These are phyloP conservation scores for Plasmopara muralis DNA, from an alignment of 352 stramenopile genomes.

Conservation along the genomic window DNA sequence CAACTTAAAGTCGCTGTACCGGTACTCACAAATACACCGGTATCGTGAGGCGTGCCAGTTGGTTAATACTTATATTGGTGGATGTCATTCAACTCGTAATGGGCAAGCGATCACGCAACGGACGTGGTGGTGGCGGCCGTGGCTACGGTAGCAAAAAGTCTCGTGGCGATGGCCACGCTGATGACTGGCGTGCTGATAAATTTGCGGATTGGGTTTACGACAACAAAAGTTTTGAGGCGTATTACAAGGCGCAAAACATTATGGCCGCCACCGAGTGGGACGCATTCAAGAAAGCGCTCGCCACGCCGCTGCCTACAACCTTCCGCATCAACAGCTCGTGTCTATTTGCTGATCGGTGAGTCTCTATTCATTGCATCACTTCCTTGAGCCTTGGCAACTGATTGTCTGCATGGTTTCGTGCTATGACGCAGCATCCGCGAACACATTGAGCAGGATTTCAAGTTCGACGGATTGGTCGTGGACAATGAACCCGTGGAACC, in stretches of 20 bases:
- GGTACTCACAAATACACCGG: not conserved
- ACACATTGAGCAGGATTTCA: conserved; percentile 77
- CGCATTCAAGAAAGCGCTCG: conserved; percentile 85
- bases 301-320: conserved; percentile 84
- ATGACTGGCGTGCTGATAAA: conserved; percentile 41
- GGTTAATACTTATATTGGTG: not conserved
- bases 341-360: conserved; percentile 68
- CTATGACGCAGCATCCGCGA: conserved; percentile 60
- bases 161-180: conserved; percentile 28
- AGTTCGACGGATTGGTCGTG: conserved; percentile 78
- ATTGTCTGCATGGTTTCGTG: conserved; percentile 1
- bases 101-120: conserved; percentile 43
- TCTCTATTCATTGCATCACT: not conserved
- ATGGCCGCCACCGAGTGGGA: conserved; percentile 82
- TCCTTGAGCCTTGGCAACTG: conserved; percentile 2
- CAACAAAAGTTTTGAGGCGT: conserved; percentile 79
- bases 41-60: not conserved
- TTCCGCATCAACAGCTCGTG: conserved; percentile 93
- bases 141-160: conserved; percentile 48
- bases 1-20: not conserved
- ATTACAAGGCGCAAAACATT: conserved; percentile 86
- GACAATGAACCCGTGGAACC: conserved; percentile 74
- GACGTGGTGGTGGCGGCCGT: conserved; percentile 27
- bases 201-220: conserved; percentile 86
- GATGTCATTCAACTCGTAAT: conserved; percentile 10